Base-by-base conservation (phyloP, 202 grass and related monocot genomes). In the Musa balbisiana region DNA sequence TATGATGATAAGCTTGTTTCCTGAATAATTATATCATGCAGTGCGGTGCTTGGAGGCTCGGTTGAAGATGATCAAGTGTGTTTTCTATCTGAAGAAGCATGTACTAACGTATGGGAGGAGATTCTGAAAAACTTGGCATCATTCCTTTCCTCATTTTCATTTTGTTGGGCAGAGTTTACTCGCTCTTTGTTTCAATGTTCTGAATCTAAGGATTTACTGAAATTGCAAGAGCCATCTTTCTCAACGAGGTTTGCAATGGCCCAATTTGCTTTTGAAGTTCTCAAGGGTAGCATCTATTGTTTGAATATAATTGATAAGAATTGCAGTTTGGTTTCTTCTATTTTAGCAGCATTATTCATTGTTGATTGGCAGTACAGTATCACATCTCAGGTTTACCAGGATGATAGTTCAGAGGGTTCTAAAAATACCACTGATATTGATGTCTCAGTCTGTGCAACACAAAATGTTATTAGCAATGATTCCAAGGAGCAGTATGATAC, bases 31-130 rank as follows among this genome's bases (percentile, higher is more conserved):
- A 65, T 90, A 71, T 90, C 65, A 82, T 87, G 64, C 80, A 97
- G 94, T 91, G 83, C 88, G 83, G 86, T 81, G 70, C 90, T 97
- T 84, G 94, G 94, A 91, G 94, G 84, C 27, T 89, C 88, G 52
- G 77, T 58, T 76, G 71, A 86, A 93, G 76, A 92, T 67, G 86
- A 91, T 66, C 80, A 69, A 78, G 76, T 87, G 24, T 93, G 90
- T 82, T 97, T 91, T 82, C 78, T 93, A 72, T 91, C 90, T 75
- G 68, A 77, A 89, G 81, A 84, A 77, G 73, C 88, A 77, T 79
- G 83, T 69, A 71, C 49, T 29, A 87, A 71, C 59, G 71, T 91
- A 52, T 51, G 87, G 22, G 71, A 72, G 69, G 84, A 65, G 63
- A 81, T 97, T 80, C 82, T 91, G 52, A 86, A 80, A 69, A 83